These are phyloP conservation scores for Rickenella mellea DNA, from an alignment of 768 basidiomycete genomes.

Conservation along the genomic window DNA sequence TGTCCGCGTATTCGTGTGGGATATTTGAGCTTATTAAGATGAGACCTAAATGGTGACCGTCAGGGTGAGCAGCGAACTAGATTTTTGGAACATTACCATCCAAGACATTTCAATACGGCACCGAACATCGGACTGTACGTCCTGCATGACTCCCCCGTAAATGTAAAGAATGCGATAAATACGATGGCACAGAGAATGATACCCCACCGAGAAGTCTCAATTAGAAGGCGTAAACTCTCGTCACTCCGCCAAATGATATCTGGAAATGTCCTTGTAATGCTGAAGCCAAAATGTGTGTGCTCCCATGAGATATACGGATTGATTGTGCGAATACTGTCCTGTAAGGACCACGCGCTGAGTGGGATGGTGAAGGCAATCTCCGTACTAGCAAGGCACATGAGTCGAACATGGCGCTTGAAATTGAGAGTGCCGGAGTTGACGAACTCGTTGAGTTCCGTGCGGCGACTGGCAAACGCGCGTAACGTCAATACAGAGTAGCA, in stretches of 20 bases:
- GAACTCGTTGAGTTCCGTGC: conserved; percentile 28
- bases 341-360: conserved; percentile 22
- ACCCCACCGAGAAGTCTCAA: conserved; percentile 40
- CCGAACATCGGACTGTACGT: conserved; percentile 34
- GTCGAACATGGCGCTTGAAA: conserved; percentile 10
- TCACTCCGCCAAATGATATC: conserved; percentile 31
- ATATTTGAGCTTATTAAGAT: too few relatives aligned
- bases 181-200: conserved; percentile 37
- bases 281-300: conserved; percentile 39
- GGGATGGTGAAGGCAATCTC: conserved; percentile 13
- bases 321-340: conserved; percentile 18
- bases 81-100: too few relatives aligned
- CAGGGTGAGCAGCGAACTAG: too few relatives aligned
- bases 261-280: conserved; percentile 31
- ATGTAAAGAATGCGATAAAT: conserved; percentile 61
- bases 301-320: conserved; percentile 44
- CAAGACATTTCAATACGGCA: too few relatives aligned
- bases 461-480: conserved; percentile 22
- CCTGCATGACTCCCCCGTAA: conserved; percentile 48
- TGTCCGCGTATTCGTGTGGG: too few relatives aligned
- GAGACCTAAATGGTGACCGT: too few relatives aligned
- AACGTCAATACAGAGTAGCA: conserved; percentile 19
- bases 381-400: conserved; percentile 7
- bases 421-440: conserved; percentile 18
- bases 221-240: conserved; percentile 24